Conservation (phyloP, 2,329 filamentous ascomycete species). For the Beauveria rudraprayagi region DNA sequence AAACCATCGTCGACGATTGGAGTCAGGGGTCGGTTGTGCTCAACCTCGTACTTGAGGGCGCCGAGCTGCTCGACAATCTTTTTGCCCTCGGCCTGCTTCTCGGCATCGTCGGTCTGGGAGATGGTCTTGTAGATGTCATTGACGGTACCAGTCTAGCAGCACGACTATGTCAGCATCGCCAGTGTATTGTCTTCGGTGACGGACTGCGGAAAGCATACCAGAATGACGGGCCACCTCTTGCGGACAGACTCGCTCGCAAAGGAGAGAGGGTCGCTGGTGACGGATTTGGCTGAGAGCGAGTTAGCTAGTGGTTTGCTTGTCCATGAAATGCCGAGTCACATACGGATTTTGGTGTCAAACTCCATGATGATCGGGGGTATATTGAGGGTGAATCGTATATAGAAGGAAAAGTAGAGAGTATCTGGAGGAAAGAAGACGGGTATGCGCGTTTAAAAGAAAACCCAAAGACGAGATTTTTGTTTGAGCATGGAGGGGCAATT, state of each 20-base stretch:
- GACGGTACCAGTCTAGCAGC: constrained; percentile 73
- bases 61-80: constrained; percentile 71
- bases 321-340: constrained; percentile 21
- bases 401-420: neutral
- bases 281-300: constrained; percentile 57
- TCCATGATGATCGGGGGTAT: constrained; percentile 46
- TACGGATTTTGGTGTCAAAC: constrained; percentile 66
- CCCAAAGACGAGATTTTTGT: constrained; percentile 3
- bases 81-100: constrained; percentile 74
- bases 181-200: neutral
- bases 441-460: constrained; percentile 7
- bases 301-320: neutral
- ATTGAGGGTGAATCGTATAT: neutral
- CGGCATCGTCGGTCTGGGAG: constrained; percentile 48
- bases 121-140: constrained; percentile 85
- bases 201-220: constrained; percentile 42
- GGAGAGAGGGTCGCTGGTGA: constrained; percentile 73
- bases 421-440: neutral
- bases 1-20: constrained; percentile 70
- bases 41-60: constrained; percentile 85
- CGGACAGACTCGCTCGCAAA: constrained; percentile 81
- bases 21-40: constrained; percentile 75
- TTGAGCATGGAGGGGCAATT: constrained; percentile 9
- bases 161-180: neutral
- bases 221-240: constrained; percentile 87